Evolutionary conservation across 495 filamentous ascomycete genomes (phyloP), one percentile per base, ranked within the genome.

Genomic region (Pyrenula massariospora): DNA sequence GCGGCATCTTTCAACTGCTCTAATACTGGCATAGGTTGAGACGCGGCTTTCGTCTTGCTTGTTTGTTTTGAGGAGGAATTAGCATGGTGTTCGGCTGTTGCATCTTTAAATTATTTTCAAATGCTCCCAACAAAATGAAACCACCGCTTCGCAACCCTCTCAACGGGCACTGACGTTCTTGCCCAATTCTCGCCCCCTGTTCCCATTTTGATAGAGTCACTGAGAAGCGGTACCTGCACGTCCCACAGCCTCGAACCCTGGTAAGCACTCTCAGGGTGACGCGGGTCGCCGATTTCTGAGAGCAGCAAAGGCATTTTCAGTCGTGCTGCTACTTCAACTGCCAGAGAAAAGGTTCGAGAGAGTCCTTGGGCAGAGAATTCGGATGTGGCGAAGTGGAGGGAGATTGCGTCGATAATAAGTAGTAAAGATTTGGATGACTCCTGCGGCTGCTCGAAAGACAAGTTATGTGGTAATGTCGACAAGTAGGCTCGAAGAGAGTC

Each of bases 301-400:
- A 81, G 65, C 23, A 71, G 55, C 24, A 77, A 63, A 31, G 66
- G 62, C 62, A 70, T 62, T 0, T 57, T 56, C 51, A 62, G 63
- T 2, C 59, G 59, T 21, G 63, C 64, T 1, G 85, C 83, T 8
- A 82, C 73, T 61, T 94, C 90, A 24, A 91, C 81, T 5, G 85
- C 69, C 22, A 68, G 66, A 11, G 90, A 79, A 15, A 87, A 72
- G 3, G 84, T 88, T 62, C 83, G 81, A 53, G 81, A 81, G 3
- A 96, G 66, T 0, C 89, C 91, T 66, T 95, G 90, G 0, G 85
- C 89, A 49, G 87, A 91, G 76, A 86, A 91, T 62, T 93, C 88
- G 56, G 81, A 80, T 2, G 87, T 91, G 24, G 75, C 68, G n/a
- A 73, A 73, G 69, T 95, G 91, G 36, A 89, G 66, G 24, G 73